Evolutionary conservation across 2,329 filamentous ascomycete species (phyloP), one percentile per base, ranked within the genome.

Genomic region (Penicillium sp.): DNA sequence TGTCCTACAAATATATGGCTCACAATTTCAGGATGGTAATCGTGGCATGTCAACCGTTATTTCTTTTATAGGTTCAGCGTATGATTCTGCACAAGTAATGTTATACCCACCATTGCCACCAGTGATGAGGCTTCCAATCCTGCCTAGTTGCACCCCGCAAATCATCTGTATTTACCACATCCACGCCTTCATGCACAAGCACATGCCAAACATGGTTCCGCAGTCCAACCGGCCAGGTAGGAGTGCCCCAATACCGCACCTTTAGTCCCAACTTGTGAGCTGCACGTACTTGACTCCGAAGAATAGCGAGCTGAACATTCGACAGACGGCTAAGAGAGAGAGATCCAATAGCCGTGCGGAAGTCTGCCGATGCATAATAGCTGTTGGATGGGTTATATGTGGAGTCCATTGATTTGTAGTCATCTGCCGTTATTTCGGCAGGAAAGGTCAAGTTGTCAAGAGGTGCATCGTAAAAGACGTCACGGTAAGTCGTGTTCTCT

Each of bases 361-460:
- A 86, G 16, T 82, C 79, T 3, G 80, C 78, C 46, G 82, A 86
- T 18, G 86, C 84, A 68, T 89, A 90, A 71, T 84, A 86, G 4
- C 84, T 87, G 68, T 88, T 90, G 18, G 73, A 72, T 1, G 64
- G 54, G 63, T 78, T 77, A 71, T 80, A 87, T 1, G 38, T n/a
- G 1, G 46, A 47, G 3, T 31, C 32, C 40, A 23, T 8, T 15
- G 5, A 1, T 1, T 6, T 29, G 15, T 34, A 44, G 27, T 37
- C n/a, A 15, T 31, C 13, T n/a, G 25, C 15, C 13, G 25, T 18
- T 15, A 39, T 21, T 16, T 39, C 46, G 6, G 41, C 15, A 4
- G 29, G 15, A 16, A 39, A 40, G 6, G 13, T 66, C 58, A 66
- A 44, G 23, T 56, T 56, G 47, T 69, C 71, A n/a, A 79, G 65